phyloP scores from a whole-genome alignment of 2,329 filamentous ascomycete genomes.

The Trichoderma simmonsii region DNA sequence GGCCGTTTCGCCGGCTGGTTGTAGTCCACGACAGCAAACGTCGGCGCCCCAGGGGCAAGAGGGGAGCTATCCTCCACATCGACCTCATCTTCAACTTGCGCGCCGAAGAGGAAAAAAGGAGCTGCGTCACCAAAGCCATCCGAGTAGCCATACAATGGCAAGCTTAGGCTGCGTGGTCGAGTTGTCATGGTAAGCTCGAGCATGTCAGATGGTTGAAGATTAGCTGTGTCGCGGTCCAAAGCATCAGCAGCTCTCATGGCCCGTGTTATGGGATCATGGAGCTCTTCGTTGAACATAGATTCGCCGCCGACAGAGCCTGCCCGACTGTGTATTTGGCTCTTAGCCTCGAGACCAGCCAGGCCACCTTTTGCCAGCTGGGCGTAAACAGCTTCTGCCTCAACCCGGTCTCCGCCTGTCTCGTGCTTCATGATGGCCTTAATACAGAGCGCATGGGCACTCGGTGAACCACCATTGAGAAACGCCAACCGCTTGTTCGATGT shows the following conservation, averaged over 20 bases:
- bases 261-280: slow-evolving; percentile 49
- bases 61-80: slow-evolving; percentile 22
- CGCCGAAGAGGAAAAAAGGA: slow-evolving; percentile 49
- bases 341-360: slow-evolving; percentile 36
- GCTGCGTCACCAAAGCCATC: slow-evolving; percentile 44
- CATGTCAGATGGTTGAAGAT: slow-evolving; percentile 48
- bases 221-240: slow-evolving; percentile 54
- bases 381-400: slow-evolving; percentile 51
- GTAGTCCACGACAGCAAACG: slow-evolving; percentile 30
- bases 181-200: slow-evolving; percentile 43
- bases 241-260: slow-evolving; percentile 60
- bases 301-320: slow-evolving; percentile 20
- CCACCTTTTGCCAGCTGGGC: slow-evolving; percentile 50
- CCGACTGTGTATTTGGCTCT: slow-evolving; percentile 23
- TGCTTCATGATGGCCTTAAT: slow-evolving; percentile 53
- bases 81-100: slow-evolving; percentile 26
- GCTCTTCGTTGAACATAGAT: slow-evolving; percentile 21
- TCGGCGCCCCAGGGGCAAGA: slow-evolving; percentile 23
- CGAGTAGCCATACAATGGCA: slow-evolving; percentile 45
- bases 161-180: slow-evolving; percentile 47
- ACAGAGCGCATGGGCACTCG: slow-evolving; percentile 52
- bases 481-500: slow-evolving; percentile 51
- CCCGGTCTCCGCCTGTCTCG: slow-evolving; percentile 47
- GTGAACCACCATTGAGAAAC: slow-evolving; percentile 58
- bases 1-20: slow-evolving; percentile 23